Percentiles rank a stretch among this genome's conserved stretches.
phyloP scores from a whole-genome alignment of 1,284 basidiomycete species.

The Porphyrellus sp. region DNA sequence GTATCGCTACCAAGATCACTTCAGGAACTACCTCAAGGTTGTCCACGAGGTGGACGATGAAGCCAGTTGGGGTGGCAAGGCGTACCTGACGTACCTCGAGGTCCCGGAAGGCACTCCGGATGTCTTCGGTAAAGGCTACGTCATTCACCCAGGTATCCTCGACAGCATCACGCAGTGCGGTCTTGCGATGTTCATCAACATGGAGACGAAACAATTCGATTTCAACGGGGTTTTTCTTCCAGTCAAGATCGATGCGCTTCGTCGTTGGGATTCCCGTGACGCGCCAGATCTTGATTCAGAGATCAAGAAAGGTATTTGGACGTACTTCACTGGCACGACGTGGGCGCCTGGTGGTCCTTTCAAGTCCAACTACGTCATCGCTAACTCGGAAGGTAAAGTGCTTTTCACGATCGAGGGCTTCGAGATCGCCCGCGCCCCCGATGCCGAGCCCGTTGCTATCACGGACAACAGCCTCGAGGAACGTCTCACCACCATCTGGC shows the following conservation, averaged over 20 bases:
- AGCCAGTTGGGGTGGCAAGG: constrained; percentile 26
- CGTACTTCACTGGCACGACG: constrained; percentile 22
- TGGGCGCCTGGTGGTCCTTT: constrained; percentile 31
- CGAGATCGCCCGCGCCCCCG: constrained; percentile 31
- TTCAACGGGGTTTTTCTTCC: constrained; percentile 34
- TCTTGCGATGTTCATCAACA: constrained; percentile 33
- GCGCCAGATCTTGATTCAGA: constrained; percentile 24
- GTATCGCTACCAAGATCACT: constrained; percentile 27
- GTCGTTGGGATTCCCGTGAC: constrained; percentile 30
- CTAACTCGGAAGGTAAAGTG: constrained; percentile 29
- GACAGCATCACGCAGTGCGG: constrained; percentile 35
- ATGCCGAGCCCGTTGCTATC: constrained; percentile 24
- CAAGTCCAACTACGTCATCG: constrained; percentile 29
- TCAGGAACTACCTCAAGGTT: constrained; percentile 28
- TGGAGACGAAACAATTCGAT: constrained; percentile 32
- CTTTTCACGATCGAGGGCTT: constrained; percentile 33
- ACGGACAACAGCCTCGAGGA: constrained; percentile 26
- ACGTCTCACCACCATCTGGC: constrained; percentile 30
- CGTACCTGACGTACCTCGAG: constrained; percentile 27
- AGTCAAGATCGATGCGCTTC: constrained; percentile 29
- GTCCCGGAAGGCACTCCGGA: constrained; percentile 25
- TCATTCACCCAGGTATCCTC: constrained; percentile 30
- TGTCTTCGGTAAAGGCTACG: constrained; percentile 31
- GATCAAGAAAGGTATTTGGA: constrained; percentile 31
- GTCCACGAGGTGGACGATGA: constrained; percentile 30